Evolutionary conservation across 345 rosid species (phyloP).

Genomic region (Cardamine resedifolia): DNA sequence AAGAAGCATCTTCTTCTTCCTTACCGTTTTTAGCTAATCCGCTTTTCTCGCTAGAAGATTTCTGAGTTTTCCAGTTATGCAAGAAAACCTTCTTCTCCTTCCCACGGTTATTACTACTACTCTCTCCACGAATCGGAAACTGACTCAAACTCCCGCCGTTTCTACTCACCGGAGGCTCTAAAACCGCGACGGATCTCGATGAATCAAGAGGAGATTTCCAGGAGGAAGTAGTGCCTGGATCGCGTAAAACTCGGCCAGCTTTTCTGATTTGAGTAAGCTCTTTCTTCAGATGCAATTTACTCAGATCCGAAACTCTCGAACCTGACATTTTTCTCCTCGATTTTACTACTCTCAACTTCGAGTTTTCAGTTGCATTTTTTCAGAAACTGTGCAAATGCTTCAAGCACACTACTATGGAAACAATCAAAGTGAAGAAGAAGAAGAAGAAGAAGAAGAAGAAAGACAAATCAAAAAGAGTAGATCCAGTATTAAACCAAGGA

Average conservation of each 20-base stretch:
- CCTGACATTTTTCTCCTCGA: constrained; percentile 48
- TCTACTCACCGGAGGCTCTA: constrained; percentile 30
- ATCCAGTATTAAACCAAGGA: constrained; percentile 17
- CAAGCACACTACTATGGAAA: constrained; percentile 9
- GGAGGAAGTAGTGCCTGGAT: constrained; percentile 88
- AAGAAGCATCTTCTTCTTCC: constrained; percentile 46
- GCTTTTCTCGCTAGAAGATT: constrained; percentile 56
- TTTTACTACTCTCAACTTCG: constrained; percentile 8
- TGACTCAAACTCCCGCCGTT: constrained; percentile 32
- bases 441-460: too few relatives aligned
- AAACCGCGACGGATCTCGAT: constrained; percentile 56
- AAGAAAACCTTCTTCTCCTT: constrained; percentile 67
- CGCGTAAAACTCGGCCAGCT: constrained; percentile 80
- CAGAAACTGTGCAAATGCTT: background rate
- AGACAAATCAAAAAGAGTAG: constrained; percentile 5
- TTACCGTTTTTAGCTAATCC: constrained; percentile 43
- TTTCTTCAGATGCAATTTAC: constrained; percentile 76
- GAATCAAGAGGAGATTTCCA: constrained; percentile 74
- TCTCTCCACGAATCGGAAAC: constrained; percentile 38
- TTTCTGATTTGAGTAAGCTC: constrained; percentile 91
- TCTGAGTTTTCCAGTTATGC: constrained; percentile 76
- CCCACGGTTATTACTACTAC: constrained; percentile 32
- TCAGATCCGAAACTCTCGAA: constrained; percentile 62
- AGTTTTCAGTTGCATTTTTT: constrained; percentile 10
- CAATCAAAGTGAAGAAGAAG: constrained; percentile 3